phyloP scores from a whole-genome alignment of 345 rosid species.

The Salix viminalis region DNA sequence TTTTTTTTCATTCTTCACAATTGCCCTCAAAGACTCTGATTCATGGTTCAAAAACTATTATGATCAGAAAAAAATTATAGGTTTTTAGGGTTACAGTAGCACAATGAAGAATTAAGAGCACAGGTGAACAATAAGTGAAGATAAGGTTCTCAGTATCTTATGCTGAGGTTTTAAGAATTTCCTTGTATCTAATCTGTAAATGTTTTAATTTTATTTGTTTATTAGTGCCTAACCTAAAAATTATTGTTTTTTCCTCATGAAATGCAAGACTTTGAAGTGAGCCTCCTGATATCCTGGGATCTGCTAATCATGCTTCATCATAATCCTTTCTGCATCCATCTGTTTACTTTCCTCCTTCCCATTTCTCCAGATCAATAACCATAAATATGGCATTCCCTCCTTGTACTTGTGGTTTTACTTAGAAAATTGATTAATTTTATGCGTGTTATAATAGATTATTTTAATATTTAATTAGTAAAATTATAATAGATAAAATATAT shows the following conservation, averaged over 20 bases:
- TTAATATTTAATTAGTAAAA: too few species aligned
- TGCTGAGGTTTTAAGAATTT: constrained; percentile 15
- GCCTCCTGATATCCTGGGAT: background rate
- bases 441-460: too few species aligned
- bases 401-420: background rate
- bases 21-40: too few species aligned
- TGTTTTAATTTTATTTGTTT: constrained; percentile 5
- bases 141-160: constrained; percentile 19
- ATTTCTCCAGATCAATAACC: background rate
- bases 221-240: background rate
- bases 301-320: background rate
- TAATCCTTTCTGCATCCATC: background rate
- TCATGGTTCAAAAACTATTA: too few species aligned
- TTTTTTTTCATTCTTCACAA: too few species aligned
- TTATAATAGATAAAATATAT: too few species aligned
- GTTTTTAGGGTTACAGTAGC: too few species aligned
- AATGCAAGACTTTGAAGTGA: background rate
- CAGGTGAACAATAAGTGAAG: too few species aligned
- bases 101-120: too few species aligned
- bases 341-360: background rate
- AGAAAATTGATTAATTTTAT: too few species aligned
- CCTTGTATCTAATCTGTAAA: constrained; percentile 30
- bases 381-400: background rate
- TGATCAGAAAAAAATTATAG: too few species aligned
- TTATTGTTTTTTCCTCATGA: background rate